These are phyloP conservation scores for Alternaria ethzedia DNA, from an alignment of 2,329 filamentous ascomycete species.

Conservation along the genomic window DNA sequence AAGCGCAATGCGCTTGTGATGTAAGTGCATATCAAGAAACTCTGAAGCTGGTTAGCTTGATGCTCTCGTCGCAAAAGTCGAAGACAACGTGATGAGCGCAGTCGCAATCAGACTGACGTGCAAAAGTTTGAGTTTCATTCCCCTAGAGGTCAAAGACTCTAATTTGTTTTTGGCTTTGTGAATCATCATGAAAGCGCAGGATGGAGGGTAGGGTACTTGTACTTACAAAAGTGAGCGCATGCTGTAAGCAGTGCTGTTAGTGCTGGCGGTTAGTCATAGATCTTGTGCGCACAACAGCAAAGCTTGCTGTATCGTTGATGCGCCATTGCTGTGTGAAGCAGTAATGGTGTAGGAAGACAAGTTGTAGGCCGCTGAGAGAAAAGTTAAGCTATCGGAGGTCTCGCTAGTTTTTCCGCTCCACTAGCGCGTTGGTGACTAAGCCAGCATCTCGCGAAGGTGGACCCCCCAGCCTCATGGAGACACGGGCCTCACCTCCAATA, in stretches of 20 bases:
- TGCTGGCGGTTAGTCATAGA: background rate
- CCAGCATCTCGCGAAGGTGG: background rate
- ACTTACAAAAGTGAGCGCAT: slow-evolving; percentile 20
- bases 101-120: slow-evolving; percentile 53
- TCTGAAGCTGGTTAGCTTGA: slow-evolving; percentile 23
- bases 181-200: slow-evolving; percentile 47
- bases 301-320: slow-evolving; percentile 1
- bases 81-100: slow-evolving; percentile 1
- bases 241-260: background rate
- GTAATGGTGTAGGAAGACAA: slow-evolving; percentile 12
- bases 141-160: slow-evolving; percentile 54
- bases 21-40: background rate
- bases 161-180: slow-evolving; percentile 53
- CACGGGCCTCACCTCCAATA: background rate
- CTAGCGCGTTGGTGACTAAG: slow-evolving; percentile 22
- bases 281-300: background rate
- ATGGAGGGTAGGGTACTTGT: slow-evolving; percentile 1
- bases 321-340: slow-evolving; percentile 6
- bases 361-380: slow-evolving; percentile 10
- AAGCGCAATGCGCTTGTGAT: background rate
- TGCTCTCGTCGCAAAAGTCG: background rate
- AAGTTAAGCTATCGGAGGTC: slow-evolving; percentile 25
- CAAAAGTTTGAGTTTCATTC: slow-evolving; percentile 54
- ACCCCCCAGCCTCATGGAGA: background rate
- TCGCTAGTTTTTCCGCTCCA: slow-evolving; percentile 25